Percentiles rank a stretch among this genome's conserved stretches.
Evolutionary conservation across 805 yeast genomes (phyloP).

Genomic region (Maudiozyma barnettii): DNA sequence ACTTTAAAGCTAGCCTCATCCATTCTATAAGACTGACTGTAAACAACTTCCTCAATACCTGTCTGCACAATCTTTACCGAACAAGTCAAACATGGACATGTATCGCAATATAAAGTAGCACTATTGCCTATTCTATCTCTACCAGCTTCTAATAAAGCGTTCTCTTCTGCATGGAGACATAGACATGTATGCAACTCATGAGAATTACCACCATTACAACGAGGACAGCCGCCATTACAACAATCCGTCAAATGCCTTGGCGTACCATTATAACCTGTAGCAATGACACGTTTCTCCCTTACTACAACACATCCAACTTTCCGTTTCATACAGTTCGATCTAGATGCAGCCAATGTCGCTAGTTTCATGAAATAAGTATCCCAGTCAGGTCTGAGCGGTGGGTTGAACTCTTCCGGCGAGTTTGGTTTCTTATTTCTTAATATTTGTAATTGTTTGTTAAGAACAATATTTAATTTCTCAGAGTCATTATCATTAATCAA

Average conservation of each 20-base stretch:
- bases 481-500: slow-evolving; percentile 4
- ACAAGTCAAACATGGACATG: slow-evolving; percentile 96
- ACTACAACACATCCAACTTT: slow-evolving; percentile 95
- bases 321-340: slow-evolving; percentile 95
- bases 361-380: slow-evolving; percentile 90
- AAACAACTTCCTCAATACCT: slow-evolving; percentile 86
- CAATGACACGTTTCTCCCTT: slow-evolving; percentile 72
- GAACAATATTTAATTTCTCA: slow-evolving; percentile 7
- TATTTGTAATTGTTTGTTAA: slow-evolving; percentile 10
- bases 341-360: slow-evolving; percentile 84
- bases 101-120: slow-evolving; percentile 79
- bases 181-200: slow-evolving; percentile 78
- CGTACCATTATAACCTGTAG: slow-evolving; percentile 97
- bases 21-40: slow-evolving; percentile 88
- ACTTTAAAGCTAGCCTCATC: slow-evolving; percentile 68
- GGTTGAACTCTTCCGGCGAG: slow-evolving; percentile 12
- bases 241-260: slow-evolving; percentile 84
- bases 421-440: slow-evolving; percentile 9
- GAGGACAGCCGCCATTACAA: slow-evolving; percentile 88
- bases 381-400: slow-evolving; percentile 72
- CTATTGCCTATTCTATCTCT: slow-evolving; percentile 63
- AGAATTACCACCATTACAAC: slow-evolving; percentile 67
- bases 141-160: slow-evolving; percentile 90
- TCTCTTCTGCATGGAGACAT: slow-evolving; percentile 95
- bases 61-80: slow-evolving; percentile 89